Percentiles rank a stretch among this genome's conserved stretches.
These are phyloP conservation scores for Kodamaea neixiangensis DNA, from an alignment of 805 yeast species.

Conservation along the genomic window DNA sequence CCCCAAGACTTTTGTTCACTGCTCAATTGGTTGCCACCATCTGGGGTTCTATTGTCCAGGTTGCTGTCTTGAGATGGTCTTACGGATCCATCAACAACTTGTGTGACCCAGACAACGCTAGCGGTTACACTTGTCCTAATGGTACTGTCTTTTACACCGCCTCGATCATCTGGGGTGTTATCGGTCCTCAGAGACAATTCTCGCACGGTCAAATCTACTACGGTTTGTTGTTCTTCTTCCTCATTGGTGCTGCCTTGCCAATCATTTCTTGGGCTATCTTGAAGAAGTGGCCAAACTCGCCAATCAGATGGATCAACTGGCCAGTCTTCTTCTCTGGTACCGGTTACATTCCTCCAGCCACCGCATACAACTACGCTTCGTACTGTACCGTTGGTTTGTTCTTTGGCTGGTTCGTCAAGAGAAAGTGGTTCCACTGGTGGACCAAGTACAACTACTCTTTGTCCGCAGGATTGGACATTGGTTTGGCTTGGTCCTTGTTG, in stretches of 20 bases:
- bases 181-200: constrained; percentile 30
- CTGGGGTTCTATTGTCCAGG: constrained; percentile 43
- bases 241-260: constrained; percentile 40
- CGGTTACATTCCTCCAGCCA: constrained; percentile 74
- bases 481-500: constrained; percentile 36
- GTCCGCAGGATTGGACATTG: constrained; percentile 48
- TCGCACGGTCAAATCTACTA: constrained; percentile 23
- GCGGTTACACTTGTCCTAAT: constrained; percentile 42
- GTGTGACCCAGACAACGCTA: constrained; percentile 31
- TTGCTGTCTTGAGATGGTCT: constrained; percentile 45
- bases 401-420: constrained; percentile 42
- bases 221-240: constrained; percentile 39
- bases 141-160: constrained; percentile 46
- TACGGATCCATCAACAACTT: constrained; percentile 36
- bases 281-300: constrained; percentile 44
- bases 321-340: constrained; percentile 48
- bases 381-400: constrained; percentile 43
- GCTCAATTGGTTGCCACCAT: constrained; percentile 47
- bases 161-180: constrained; percentile 46
- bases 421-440: constrained; percentile 46
- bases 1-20: constrained; percentile 40
- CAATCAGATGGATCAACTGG: constrained; percentile 27
- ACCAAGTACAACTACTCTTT: constrained; percentile 46
- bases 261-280: constrained; percentile 38
- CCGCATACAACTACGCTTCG: constrained; percentile 64